Evolutionary conservation across 2,329 filamentous ascomycete genomes (phyloP), one percentile per base, ranked within the genome.

Genomic region (Ophiostoma triangulosporum): DNA sequence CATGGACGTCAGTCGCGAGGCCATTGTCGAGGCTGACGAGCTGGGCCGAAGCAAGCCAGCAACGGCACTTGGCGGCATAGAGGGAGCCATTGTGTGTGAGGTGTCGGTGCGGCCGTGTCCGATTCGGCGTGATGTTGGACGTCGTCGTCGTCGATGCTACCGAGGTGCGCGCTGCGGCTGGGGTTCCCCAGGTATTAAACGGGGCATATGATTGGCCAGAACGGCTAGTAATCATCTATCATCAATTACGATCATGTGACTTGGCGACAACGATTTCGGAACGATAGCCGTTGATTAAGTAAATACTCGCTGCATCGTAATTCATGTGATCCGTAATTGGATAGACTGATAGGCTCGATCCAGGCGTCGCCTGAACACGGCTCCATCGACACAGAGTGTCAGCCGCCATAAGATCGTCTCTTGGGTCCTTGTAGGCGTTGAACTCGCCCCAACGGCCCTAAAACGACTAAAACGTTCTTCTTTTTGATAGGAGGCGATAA

Each of bases 401-500:
- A 26, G 22, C 38, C 35, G 35, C 35, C 17, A 17, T 24, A 31
- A 31, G 29, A 31, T 31, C 17, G 9, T 17, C 24, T 40, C 38
- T 43, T 43, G 15, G 12, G 38, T 20, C 2, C 11, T 43, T 43
- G n/a, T 14, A 43, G 36, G 36, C 20, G 11, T 24, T 40, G 36
- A 14, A 35, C 22, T 15, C 11, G 38, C 38, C 38, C 38, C 38
- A 43, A 24, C 38, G 38, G 20, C 20, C 15, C 20, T 26, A 20
- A 12, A 43, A 36, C 35, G n/a, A 3, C 32, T 35, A 15, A 3
- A 35, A n/a, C n/a, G n/a, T n/a, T n/a, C n/a, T n/a, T n/a, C n/a
- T n/a, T n/a, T n/a, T n/a, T n/a, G 40, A 29, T 46, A 29, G 43
- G 43, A 32, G 46, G 46, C 46, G 46, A 48, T 48, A 48, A 48